phyloP scores from a whole-genome alignment of 495 filamentous ascomycete species.

The Lineolata rhizophorae region DNA sequence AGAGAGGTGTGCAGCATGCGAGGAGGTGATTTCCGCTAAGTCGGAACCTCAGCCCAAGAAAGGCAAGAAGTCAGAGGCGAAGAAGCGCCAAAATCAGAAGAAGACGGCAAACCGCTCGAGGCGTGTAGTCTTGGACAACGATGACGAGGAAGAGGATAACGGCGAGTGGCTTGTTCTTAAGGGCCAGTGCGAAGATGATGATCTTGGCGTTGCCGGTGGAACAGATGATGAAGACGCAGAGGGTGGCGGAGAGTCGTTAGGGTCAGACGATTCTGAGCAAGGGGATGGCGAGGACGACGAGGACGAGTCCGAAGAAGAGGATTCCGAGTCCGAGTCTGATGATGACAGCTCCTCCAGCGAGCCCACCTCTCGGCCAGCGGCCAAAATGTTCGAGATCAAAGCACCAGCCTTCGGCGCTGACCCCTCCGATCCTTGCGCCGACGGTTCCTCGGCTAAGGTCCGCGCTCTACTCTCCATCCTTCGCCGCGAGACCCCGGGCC shows the following conservation, averaged over 20 bases:
- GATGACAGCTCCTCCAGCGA: constrained; percentile 10
- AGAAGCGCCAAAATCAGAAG: constrained; percentile 34
- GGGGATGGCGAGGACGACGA: constrained; percentile 18
- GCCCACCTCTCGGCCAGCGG: no score
- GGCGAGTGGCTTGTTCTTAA: constrained; percentile 58
- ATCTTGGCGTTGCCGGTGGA: constrained; percentile 58
- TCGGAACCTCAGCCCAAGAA: constrained; percentile 19
- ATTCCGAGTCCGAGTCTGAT: constrained; percentile 5
- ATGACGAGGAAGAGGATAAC: constrained; percentile 39
- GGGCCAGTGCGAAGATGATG: constrained; percentile 28
- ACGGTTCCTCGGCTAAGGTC: constrained; percentile 58
- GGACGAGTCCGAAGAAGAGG: constrained; percentile 16
- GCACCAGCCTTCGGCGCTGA: no score
- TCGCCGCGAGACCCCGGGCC: constrained; percentile 43
- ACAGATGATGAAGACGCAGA: constrained; percentile 71
- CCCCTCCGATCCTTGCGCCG: constrained; percentile 18
- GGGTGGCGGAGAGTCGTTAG: constrained; percentile 59
- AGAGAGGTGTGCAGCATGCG: constrained; percentile 51
- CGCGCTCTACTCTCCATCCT: constrained; percentile 63
- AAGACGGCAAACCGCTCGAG: constrained; percentile 2
- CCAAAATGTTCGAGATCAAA: no score
- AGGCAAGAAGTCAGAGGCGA: constrained; percentile 18
- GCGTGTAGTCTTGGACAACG: constrained; percentile 15
- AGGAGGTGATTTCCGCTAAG: constrained; percentile 30
- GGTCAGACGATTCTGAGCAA: constrained; percentile 31